Conservation (phyloP, 176 grass and related monocot genomes). For the Alopecurus myosuroides region DNA sequence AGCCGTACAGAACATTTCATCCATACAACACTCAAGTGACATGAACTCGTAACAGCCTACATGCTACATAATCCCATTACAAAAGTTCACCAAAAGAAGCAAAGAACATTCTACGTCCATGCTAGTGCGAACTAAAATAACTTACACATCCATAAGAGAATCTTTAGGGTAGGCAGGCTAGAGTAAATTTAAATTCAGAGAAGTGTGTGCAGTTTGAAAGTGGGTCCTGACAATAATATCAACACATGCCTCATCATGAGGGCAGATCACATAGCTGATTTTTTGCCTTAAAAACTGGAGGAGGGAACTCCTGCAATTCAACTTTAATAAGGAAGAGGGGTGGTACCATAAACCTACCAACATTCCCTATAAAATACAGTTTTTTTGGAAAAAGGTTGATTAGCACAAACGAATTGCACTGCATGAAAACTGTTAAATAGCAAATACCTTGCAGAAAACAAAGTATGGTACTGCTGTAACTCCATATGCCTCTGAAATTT, state of each 20-base stretch:
- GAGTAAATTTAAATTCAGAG: background rate
- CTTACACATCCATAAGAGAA: background rate
- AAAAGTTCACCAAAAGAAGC: background rate
- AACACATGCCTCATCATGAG: background rate
- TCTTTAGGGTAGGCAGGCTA: background rate
- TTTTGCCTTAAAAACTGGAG: background rate
- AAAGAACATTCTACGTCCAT: background rate
- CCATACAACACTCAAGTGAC: background rate
- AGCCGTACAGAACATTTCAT: background rate
- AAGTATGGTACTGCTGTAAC: slow-evolving; percentile 93
- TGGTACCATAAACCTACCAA: background rate
- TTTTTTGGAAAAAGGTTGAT: background rate
- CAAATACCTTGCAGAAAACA: slow-evolving; percentile 86
- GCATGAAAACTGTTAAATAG: slow-evolving; percentile 1
- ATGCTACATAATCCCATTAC: background rate
- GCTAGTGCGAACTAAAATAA: background rate
- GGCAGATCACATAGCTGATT: background rate
- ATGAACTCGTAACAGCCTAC: background rate
- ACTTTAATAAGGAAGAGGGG: background rate
- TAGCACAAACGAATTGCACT: background rate
- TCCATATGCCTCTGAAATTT: slow-evolving; percentile 83
- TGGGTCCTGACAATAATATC: background rate
- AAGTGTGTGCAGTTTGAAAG: background rate
- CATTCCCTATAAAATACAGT: background rate
- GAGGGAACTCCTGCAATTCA: background rate